Evolutionary conservation across 148 eudicot species (phyloP), one percentile per base, ranked within the genome.

Genomic region (Linanthus parryae): DNA sequence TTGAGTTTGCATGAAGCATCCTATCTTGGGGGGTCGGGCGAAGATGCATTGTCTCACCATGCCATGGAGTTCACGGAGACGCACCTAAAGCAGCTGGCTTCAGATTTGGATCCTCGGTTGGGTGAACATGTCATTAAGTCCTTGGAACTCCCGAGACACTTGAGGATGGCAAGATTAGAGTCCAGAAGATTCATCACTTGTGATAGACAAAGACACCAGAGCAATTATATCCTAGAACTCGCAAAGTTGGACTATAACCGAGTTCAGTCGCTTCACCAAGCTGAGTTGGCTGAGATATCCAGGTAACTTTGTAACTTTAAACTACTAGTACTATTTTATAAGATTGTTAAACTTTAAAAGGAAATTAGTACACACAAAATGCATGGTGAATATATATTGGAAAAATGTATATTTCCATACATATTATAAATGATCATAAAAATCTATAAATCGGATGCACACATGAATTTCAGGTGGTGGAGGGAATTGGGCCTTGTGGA

Each of bases 401-500:
- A 5, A 11, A 14, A 1, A 11, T 10, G 3, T 39, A 14, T 11
- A 0, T 26, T 25, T 6, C 1, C 0, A 0, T n/a, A 27, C 29
- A 22, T 2, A 25, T 48, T n/a, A 5, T 15, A 4, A 46, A 46
- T 15, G 8, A 19, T 11, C 7, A 10, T 20, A 13, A 16, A 10
- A 20, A 44, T 17, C 10, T 0, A 16, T 17, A 6, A 3, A 20
- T 6, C 10, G 48, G n/a, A n/a, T n/a, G n/a, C n/a, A n/a, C n/a
- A n/a, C n/a, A n/a, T n/a, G n/a, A n/a, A 34, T 48, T 43, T 40
- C 51, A 81, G 88, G 44, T 81, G 88, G 88, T 67, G 78, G 70
- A 59, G 61, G 49, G 55, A 65, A n/a, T 50, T 73, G 35, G 73
- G 57, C 2, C 64, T 73, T 7, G 57, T 52, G 5, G 50, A 75